Percentiles rank a stretch among this genome's conserved stretches.
These are phyloP conservation scores for Cornus kousa DNA, from an alignment of 148 eudicot genomes.

Conservation along the genomic window DNA sequence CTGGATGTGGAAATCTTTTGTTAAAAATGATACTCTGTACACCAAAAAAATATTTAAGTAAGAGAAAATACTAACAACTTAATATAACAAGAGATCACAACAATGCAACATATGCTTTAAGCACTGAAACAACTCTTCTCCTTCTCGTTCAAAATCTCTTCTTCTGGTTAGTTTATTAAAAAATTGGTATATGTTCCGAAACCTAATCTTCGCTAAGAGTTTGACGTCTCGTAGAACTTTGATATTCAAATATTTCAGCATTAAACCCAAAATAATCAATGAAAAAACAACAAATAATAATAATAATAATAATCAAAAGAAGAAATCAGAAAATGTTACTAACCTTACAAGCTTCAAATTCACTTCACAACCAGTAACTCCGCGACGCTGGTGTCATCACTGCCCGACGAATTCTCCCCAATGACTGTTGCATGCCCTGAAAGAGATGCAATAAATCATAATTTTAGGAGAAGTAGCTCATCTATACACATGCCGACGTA, in stretches of 20 bases:
- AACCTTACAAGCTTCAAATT: constrained; percentile 30
- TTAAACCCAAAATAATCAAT: background rate
- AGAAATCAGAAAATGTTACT: constrained; percentile 7
- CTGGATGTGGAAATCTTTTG: constrained; percentile 19
- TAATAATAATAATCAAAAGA: background rate
- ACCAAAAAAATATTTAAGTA: constrained; percentile 7
- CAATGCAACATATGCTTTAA: background rate
- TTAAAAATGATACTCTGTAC: constrained; percentile 31
- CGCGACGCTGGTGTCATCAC: background rate
- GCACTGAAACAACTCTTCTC: background rate
- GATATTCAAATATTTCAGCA: background rate
- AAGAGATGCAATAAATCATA: background rate
- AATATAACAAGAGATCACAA: background rate
- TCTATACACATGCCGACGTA: background rate
- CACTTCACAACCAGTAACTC: constrained; percentile 24
- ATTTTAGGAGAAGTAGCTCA: background rate
- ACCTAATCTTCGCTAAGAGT: background rate
- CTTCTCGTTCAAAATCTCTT: background rate
- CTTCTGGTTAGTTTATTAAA: background rate
- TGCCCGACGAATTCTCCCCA: constrained; percentile 4
- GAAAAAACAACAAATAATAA: background rate
- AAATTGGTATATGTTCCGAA: background rate
- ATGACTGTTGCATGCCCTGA: constrained; percentile 3
- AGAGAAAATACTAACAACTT: background rate
- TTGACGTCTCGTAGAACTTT: background rate